Evolutionary conservation across 1,139 yeast species (phyloP), one percentile per base, ranked within the genome.

Genomic region (Zygosaccharomyces sapae): DNA sequence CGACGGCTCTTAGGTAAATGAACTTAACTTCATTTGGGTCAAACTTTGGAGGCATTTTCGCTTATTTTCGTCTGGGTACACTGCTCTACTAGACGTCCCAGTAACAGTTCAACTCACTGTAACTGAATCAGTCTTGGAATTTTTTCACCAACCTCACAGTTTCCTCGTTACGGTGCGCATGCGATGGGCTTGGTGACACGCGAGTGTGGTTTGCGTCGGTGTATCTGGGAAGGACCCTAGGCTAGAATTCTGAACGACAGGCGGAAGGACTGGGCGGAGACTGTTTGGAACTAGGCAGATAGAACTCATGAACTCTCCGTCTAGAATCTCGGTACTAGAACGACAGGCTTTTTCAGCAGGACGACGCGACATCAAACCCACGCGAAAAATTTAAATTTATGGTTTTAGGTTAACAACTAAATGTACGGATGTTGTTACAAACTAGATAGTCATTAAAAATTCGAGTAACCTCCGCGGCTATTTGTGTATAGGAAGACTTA

Each of bases 1-100:
- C 99, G 67, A 90, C 95, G 77, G 98, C 97, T 86, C 98, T 88
- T 77, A 92, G 81, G 89, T 90, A 90, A 80, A 92, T 82, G 86
- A 80, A 88, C 79, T 90, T 90, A 74, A 92, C 96, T 86, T 92
- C 98, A 80, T 68, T 78, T 73, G 99, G 99, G 78, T 92, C 98
- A 80, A 90, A 81, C 83, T 92, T 87, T 82, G 95, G 94, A 79
- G 95, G 95, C 95, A 86, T 86, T 54, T 63, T 72, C 58, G 49
- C 53, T 56, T 58, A 49, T 52, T 52, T 47, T 51, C 49, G 51
- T 45, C 41, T 48, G 49, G 52, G 49, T 49, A 49, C 52, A 46
- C 49, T 49, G 38, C 24, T 36, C 41, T 35, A 29, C 10, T 27
- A 12, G 30, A 27, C 10, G 12, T 27, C 30, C 30, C 30, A 27